Evolutionary conservation across 2,329 filamentous ascomycete species (phyloP).

Genomic region (Calonectria henricotiae): DNA sequence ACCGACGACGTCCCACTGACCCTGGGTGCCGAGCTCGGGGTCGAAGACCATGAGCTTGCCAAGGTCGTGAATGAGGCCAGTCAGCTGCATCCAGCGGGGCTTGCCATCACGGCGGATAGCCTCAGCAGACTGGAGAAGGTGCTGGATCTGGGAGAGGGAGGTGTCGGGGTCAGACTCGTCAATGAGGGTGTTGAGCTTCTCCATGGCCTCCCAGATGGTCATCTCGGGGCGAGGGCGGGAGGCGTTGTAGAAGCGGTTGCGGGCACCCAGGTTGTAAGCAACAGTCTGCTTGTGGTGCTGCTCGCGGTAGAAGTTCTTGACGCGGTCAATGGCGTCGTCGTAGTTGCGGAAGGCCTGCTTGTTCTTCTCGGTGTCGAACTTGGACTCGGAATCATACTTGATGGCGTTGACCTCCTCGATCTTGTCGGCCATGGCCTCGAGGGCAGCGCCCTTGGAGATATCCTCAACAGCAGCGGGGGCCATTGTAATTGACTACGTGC

Average conservation of each 20-base stretch:
- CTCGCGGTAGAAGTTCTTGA: constrained; percentile 89
- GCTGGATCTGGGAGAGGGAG: constrained; percentile 88
- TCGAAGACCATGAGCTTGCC: constrained; percentile 88
- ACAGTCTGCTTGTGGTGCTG: constrained; percentile 82
- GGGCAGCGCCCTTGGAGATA: constrained; percentile 51
- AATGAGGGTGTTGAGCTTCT: constrained; percentile 91
- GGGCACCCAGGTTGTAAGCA: constrained; percentile 87
- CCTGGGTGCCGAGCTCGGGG: constrained; percentile 75
- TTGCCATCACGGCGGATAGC: constrained; percentile 90
- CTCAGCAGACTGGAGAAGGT: constrained; percentile 90
- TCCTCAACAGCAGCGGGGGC: constrained; percentile 51
- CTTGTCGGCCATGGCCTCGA: constrained; percentile 68
- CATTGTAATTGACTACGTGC: constrained; percentile 47
- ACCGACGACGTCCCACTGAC: constrained; percentile 95
- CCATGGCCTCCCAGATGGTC: constrained; percentile 92
- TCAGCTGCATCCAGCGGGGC: constrained; percentile 87
- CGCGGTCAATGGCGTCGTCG: constrained; percentile 85
- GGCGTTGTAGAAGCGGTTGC: constrained; percentile 72
- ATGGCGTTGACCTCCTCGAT: constrained; percentile 70
- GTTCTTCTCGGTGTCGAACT: constrained; percentile 84
- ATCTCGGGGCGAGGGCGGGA: constrained; percentile 78
- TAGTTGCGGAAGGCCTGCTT: constrained; percentile 88
- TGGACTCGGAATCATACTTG: constrained; percentile 69
- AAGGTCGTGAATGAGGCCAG: constrained; percentile 84
- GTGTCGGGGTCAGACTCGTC: constrained; percentile 95